Base-by-base conservation (phyloP, 768 basidiomycete genomes). In the Lenzites betulinus region DNA sequence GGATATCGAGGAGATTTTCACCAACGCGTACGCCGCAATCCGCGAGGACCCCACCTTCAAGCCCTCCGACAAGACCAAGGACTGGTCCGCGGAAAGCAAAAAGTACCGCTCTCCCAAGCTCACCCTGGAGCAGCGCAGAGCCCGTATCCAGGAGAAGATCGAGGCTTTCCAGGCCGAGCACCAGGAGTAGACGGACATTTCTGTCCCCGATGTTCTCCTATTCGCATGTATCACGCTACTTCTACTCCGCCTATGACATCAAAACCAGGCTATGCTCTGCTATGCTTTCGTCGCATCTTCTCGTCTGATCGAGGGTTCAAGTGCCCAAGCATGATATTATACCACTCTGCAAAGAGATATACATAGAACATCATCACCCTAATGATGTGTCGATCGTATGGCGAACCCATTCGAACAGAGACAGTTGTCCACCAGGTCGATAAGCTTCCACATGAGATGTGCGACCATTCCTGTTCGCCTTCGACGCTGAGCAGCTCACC, bases 1-100 rank as follows among this genome's bases (percentile, higher is more conserved):
- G 66, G 96, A 98, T 70, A 93, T 98, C 1, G 93, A 98, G 75
- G 97, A 98, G 73, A 89, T 99, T 63, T 98, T 92, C 81, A 83
- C 84, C 39, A 90, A 89, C 70, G 95, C 93, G 2, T 92, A 97
- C 78, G 89, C 92, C 56, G 92, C 94, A 64, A 99, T 98, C 76
- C 92, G 97, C 63, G 95, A 95, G 73, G 89, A 97, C 73, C 96
- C 97, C 48, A 76, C 78, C 22, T 95, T 95, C 85, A 87, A 92
- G 76, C 88, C 93, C 51, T 86, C 89, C 39, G 91, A 95, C 63
- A 97, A 98, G 80, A 76, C 87, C 42, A 83, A 83, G 70, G 92
- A 95, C 79, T 98, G 95, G 95, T 93, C 90, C 74, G 81, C 89
- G 33, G 96, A 97, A 76, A 77, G 79, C 59, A 73, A 82, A 70